Base-by-base conservation (phyloP, 2,329 filamentous ascomycete genomes). In the Elsinoe arachidis region DNA sequence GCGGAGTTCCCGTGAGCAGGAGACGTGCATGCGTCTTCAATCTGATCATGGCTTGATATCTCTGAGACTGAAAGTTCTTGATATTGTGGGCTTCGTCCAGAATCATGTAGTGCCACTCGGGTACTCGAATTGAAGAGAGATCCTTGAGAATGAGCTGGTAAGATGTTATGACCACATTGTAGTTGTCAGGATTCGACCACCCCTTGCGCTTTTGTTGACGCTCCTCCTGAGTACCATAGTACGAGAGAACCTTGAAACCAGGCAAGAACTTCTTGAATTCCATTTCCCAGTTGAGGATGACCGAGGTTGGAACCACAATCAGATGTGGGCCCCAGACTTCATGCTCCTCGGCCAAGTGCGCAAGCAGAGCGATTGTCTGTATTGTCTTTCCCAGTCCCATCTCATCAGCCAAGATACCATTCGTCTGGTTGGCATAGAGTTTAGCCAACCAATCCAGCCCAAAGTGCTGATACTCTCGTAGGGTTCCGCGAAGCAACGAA, bases 261-360 rank as follows among this genome's bases (percentile, higher is more conserved):
- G 95, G 93, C 58, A 91, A 89, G 83, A 92, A 99, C 70, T 99
- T 99, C 69, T 97, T 97, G 79, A 99, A 99, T 72, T 99, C 93
- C 87, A 97, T 97, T 71, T 99, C 95, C 93, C 93, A 99, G 69
- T 99, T 99, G 62, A 99, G 82, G 80, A 99, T 96, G 51, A 99
- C 95, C 72, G 91, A 97, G 1, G 93, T 99, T 1, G 93, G 93
- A 1, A 99, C 93, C 60, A 99, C 87, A 51, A 99, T 89, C 21
- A 99, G 76, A 75, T 99, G 93, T 0, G 93, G 90, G 0, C 95
- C 93, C 95, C 93, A 99, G 4, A 95, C 84, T 66, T 90, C 84
- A 68, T 96, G 88, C 38, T 90, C 81, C 61, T 91, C 91, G 7
- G 95, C 93, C 35, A 99, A 79, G 69, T 99, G 92, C 3, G 93